These are phyloP conservation scores for Picochlorum sp. DNA, from an alignment of 139 green algal genomes.

Conservation along the genomic window DNA sequence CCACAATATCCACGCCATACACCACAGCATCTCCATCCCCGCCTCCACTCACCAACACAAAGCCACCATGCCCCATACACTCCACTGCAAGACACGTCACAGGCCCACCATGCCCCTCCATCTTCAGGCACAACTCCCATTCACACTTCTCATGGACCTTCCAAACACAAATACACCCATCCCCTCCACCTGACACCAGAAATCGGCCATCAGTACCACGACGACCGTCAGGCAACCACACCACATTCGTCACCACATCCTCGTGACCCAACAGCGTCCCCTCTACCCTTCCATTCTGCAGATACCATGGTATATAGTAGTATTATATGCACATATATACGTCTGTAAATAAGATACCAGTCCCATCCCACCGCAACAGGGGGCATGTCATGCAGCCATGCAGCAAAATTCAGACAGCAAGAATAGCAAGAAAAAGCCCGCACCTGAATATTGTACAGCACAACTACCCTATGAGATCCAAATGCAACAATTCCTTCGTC, in stretches of 20 bases:
- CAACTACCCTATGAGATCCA: constrained; percentile 46
- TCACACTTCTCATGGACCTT: constrained; percentile 1
- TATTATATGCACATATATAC: too few relatives aligned
- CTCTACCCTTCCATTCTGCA: constrained; percentile 42
- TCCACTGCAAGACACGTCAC: constrained; percentile 17
- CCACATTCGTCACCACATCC: constrained; percentile 63
- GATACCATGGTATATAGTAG: background rate
- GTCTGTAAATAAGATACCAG: background rate
- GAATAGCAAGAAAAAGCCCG: background rate
- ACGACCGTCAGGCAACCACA: constrained; percentile 32
- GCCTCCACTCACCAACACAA: too few relatives aligned
- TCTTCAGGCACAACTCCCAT: too few relatives aligned
- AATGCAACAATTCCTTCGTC: constrained; percentile 55
- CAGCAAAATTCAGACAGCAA: too few relatives aligned
- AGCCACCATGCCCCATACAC: too few relatives aligned
- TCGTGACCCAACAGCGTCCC: constrained; percentile 62
- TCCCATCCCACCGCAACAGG: too few relatives aligned
- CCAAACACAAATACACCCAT: constrained; percentile 57
- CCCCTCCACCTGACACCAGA: constrained; percentile 47
- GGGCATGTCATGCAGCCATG: too few relatives aligned
- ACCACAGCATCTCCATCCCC: constrained; percentile 33
- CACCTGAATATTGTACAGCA: constrained; percentile 49
- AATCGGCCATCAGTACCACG: background rate
- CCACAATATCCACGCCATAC: background rate
- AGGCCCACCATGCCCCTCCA: background rate